Percentiles rank a stretch among this genome's conserved stretches.
Conservation (phyloP, 306 rosid genomes). For the Echinosophora koreensis region DNA sequence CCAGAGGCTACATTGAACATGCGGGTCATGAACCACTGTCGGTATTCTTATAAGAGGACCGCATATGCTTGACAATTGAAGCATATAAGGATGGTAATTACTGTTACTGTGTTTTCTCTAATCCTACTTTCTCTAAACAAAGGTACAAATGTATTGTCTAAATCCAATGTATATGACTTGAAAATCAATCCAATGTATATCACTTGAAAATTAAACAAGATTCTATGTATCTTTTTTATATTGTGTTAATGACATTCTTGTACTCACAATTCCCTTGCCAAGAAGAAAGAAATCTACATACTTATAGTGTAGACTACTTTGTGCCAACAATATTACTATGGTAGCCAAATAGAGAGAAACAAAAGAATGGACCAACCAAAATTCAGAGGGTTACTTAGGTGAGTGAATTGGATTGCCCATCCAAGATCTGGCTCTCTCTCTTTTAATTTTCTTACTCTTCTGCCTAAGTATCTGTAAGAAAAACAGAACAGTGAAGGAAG, state of each 20-base stretch:
- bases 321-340: slow-evolving; percentile 13
- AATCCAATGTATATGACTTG: neutral
- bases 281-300: slow-evolving; percentile 22
- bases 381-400: slow-evolving; percentile 29
- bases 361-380: slow-evolving; percentile 37
- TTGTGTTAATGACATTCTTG: slow-evolving; percentile 22
- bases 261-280: slow-evolving; percentile 30
- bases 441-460: slow-evolving; percentile 47
- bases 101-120: neutral
- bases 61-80: neutral
- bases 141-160: slow-evolving; percentile 1
- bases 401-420: slow-evolving; percentile 38
- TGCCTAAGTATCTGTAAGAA: slow-evolving; percentile 48
- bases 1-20: neutral
- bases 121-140: slow-evolving; percentile 15
- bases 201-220: neutral
- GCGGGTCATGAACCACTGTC: neutral
- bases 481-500: no score
- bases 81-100: neutral
- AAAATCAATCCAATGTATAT: neutral
- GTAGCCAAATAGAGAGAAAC: slow-evolving; percentile 25
- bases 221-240: neutral
- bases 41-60: neutral
- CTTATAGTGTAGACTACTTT: neutral
- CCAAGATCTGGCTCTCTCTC: slow-evolving; percentile 39